Evolutionary conservation across 2,329 filamentous ascomycete species (phyloP), one percentile per base, ranked within the genome.

Genomic region (Cucurbitaria berberidis): DNA sequence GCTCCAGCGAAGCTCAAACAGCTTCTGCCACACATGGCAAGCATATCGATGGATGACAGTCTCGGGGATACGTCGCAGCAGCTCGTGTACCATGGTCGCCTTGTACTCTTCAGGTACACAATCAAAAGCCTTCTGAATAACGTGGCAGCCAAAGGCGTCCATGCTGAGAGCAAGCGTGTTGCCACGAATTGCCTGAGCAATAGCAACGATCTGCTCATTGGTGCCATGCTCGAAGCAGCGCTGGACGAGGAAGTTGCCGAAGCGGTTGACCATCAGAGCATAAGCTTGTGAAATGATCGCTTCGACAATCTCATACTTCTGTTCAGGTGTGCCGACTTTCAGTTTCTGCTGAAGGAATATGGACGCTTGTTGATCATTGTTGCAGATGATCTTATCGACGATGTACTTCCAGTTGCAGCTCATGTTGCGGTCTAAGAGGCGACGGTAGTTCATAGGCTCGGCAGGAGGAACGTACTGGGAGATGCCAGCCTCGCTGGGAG

Each of bases 351-450:
- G 95, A 39, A 99, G 82, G 77, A 99, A 99, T 68, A 99, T 98
- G 2, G 95, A 99, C 9, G 96, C 95, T 77, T 99, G 95, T 76
- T 99, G 95, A 72, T 99, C 95, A 75, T 99, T 98, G 80, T 93
- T 97, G 84, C 91, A 96, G 63, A 99, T 93, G 72, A 99, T 99
- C 82, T 98, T 98, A 80, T 99, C 93, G 49, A 99, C 95, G 66
- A 99, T 97, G 74, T 96, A 97, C 78, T 95, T 96, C 95, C 93
- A 99, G 79, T 99, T 96, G 78, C 93, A 98, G 69, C 90, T 96
- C 76, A 96, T 91, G 72, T 93, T 96, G 70, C 93, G 92, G 71
- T 99, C 95, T 41, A 98, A 86, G 34, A 99, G 84, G 50, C 93
- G 92, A 55, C 95, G 92, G 70, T 98, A 99, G 77, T 99, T 98